Evolutionary conservation across 2,329 filamentous ascomycete genomes (phyloP).

Genomic region (Aaosphaeria arxii): DNA sequence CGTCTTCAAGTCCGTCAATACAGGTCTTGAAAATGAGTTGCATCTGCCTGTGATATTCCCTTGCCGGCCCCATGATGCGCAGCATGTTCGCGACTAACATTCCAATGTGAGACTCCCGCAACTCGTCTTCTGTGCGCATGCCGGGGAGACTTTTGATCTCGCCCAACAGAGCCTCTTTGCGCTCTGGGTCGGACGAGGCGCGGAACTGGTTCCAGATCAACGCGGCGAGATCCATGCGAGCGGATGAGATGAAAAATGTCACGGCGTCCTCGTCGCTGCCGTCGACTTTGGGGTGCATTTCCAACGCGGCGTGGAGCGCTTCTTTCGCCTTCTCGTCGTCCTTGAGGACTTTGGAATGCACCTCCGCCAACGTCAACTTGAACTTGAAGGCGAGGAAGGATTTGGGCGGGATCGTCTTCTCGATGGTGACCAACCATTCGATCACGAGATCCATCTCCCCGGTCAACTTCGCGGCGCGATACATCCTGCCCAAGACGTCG

Average conservation of each 20-base stretch:
- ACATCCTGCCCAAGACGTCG: not conserved
- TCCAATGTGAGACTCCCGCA: slow-evolving; percentile 6
- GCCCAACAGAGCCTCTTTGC: slow-evolving; percentile 6
- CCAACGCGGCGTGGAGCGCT: slow-evolving; percentile 1
- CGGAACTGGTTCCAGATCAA: slow-evolving; percentile 9
- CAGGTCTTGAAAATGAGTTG: slow-evolving; percentile 9
- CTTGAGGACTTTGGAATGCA: slow-evolving; percentile 2
- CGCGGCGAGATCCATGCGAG: slow-evolving; percentile 7
- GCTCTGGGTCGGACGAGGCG: slow-evolving; percentile 1
- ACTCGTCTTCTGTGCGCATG: slow-evolving; percentile 1
- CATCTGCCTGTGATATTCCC: slow-evolving; percentile 11
- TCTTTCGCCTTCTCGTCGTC: slow-evolving; percentile 7
- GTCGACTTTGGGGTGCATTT: slow-evolving; percentile 1
- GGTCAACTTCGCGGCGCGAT: slow-evolving; percentile 4
- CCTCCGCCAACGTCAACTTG: slow-evolving; percentile 1
- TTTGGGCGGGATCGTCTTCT: slow-evolving; percentile 1
- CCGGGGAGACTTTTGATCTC: slow-evolving; percentile 5
- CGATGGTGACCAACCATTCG: slow-evolving; percentile 3
- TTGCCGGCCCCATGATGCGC: slow-evolving; percentile 10
- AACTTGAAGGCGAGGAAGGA: slow-evolving; percentile 1
- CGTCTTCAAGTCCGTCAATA: slow-evolving; percentile 9
- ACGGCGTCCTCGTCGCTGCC: slow-evolving; percentile 1
- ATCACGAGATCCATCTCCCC: slow-evolving; percentile 1
- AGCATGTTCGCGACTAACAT: slow-evolving; percentile 10
- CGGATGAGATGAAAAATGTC: not conserved